These are phyloP conservation scores for Talaromyces sp. DNA, from an alignment of 2,329 filamentous ascomycete genomes.

Conservation along the genomic window DNA sequence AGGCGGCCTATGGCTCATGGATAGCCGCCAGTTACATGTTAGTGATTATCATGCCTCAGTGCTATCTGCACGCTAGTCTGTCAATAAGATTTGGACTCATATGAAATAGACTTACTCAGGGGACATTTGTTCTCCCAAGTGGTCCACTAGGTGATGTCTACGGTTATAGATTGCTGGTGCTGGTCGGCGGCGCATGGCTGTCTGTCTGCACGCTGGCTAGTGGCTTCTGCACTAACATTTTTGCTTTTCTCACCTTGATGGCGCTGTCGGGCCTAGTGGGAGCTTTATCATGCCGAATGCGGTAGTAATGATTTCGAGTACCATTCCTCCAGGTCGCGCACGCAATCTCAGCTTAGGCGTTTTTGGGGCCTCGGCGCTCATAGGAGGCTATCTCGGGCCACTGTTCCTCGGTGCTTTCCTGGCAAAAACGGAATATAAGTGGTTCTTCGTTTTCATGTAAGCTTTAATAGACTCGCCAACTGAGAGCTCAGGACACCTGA, in stretches of 20 bases:
- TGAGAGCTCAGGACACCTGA: not conserved
- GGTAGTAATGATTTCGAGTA: conserved; percentile 47
- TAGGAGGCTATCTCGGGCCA: conserved; percentile 43
- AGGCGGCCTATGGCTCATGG: conserved; percentile 23
- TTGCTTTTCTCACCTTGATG: conserved; percentile 41
- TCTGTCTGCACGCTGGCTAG: conserved; percentile 49
- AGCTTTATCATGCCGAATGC: conserved; percentile 51
- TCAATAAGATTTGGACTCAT: not conserved
- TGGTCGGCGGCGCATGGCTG: conserved; percentile 53
- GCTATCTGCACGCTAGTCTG: not conserved
- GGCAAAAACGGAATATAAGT: conserved; percentile 34
- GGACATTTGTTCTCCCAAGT: conserved; percentile 55
- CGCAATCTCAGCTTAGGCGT: conserved; percentile 45
- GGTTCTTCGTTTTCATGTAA: conserved; percentile 40
- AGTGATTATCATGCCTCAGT: not conserved
- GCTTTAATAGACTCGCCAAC: conserved; percentile 9
- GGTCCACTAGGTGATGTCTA: conserved; percentile 55
- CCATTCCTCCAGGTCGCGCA: conserved; percentile 43
- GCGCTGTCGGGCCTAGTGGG: conserved; percentile 50
- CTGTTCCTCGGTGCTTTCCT: conserved; percentile 39
- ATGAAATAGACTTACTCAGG: conserved; percentile 43
- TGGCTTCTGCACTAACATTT: conserved; percentile 44
- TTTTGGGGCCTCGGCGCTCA: conserved; percentile 46
- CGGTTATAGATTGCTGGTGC: conserved; percentile 53
- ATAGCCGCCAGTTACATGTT: conserved; percentile 26